Evolutionary conservation across 2,329 filamentous ascomycete genomes (phyloP).

Genomic region (Penicillium sp.): DNA sequence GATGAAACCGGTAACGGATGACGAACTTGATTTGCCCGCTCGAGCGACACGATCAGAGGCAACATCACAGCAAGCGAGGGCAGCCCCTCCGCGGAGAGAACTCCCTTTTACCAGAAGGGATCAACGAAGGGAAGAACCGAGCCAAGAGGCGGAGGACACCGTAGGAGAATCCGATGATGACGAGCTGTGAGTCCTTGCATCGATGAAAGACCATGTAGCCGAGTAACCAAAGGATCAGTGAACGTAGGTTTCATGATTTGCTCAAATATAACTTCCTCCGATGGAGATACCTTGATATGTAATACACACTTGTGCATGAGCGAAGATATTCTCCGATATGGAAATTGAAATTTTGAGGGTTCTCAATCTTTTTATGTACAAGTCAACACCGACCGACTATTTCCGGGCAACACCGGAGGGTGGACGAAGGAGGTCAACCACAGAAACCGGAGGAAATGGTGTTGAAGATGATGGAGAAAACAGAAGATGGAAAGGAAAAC

Average conservation of each 20-base stretch:
- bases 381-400: constrained; percentile 27
- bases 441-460: constrained; percentile 22
- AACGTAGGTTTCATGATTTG: background rate
- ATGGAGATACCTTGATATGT: background rate
- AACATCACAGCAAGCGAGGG: background rate
- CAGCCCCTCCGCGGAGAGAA: constrained; percentile 39
- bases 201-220: background rate
- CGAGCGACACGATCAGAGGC: background rate
- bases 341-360: constrained; percentile 23
- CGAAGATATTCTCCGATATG: constrained; percentile 14
- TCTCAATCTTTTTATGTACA: constrained; percentile 39
- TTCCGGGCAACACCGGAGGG: constrained; percentile 23
- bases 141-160: constrained; percentile 24
- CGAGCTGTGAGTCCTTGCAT: constrained; percentile 32
- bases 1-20: constrained; percentile 32
- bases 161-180: constrained; percentile 44
- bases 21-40: constrained; percentile 15
- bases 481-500: constrained; percentile 24
- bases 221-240: background rate
- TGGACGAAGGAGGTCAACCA: constrained; percentile 24
- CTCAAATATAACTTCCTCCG: background rate
- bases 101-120: constrained; percentile 39
- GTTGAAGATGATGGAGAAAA: constrained; percentile 26
- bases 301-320: background rate
- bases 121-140: constrained; percentile 1